Percentiles rank a stretch among this genome's conserved stretches.
phyloP scores from a whole-genome alignment of 73 alveolate genomes.

The Diophrys sp. region DNA sequence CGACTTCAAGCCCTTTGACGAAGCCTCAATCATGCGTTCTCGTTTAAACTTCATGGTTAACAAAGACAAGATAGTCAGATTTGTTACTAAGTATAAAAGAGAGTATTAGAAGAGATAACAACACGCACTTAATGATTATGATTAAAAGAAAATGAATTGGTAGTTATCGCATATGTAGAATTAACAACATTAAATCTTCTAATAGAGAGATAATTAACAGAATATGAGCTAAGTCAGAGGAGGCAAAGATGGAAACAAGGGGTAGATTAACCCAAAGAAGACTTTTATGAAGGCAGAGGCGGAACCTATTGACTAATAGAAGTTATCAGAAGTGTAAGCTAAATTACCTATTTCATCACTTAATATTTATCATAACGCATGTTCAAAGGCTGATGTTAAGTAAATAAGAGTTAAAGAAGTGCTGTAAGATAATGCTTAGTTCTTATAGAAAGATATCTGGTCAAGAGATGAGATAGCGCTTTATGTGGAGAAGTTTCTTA shows the following conservation, averaged over 20 bases:
- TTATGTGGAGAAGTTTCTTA: background rate
- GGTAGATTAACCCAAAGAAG: background rate
- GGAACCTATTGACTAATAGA: background rate
- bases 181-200: background rate
- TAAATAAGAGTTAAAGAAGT: background rate
- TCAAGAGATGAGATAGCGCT: background rate
- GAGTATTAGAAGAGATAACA: background rate
- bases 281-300: constrained; percentile 1
- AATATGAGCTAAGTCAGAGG: too few species aligned
- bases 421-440: background rate
- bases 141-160: background rate
- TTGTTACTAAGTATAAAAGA: background rate
- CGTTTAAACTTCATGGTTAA: background rate
- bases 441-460: background rate
- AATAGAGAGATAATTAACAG: background rate
- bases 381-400: background rate
- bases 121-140: background rate
- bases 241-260: background rate
- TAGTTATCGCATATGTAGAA: background rate
- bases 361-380: too few species aligned
- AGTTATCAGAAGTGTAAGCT: background rate
- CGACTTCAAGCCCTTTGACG: background rate
- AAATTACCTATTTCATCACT: background rate
- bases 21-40: background rate
- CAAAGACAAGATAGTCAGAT: background rate